Percentiles rank a stretch among this genome's conserved stretches.
Evolutionary conservation across 306 rosid genomes (phyloP).

Genomic region (Pyrus pyrifolia): DNA sequence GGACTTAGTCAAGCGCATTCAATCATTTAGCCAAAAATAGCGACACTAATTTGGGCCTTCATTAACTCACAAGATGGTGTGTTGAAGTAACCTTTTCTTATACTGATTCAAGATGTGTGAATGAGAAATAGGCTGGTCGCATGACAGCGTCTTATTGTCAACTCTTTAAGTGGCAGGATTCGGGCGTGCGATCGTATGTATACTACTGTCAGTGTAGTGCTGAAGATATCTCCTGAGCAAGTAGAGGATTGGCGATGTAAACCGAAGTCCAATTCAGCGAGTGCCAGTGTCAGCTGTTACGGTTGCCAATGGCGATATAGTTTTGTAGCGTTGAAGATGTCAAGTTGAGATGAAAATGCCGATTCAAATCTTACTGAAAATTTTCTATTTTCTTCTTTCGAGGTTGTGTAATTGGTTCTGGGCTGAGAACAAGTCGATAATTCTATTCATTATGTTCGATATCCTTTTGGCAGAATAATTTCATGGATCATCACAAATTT

Average conservation of each 20-base stretch:
- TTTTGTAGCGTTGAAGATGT: conserved; percentile 22
- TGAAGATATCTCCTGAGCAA: conserved; percentile 20
- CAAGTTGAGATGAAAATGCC: conserved; percentile 22
- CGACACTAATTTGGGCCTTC: conserved; percentile 24
- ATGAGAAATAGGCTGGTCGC: conserved; percentile 4
- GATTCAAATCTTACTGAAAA: conserved; percentile 27
- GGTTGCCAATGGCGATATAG: conserved; percentile 10
- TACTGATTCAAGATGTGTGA: background rate
- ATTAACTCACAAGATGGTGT: conserved; percentile 24
- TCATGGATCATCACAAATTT: conserved; percentile 40
- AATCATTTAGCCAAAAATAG: conserved; percentile 49
- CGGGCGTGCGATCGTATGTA: conserved; percentile 38
- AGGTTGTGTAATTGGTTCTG: conserved; percentile 43
- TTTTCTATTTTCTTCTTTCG: conserved; percentile 32
- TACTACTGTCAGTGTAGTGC: conserved; percentile 11
- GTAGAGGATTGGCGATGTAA: conserved; percentile 22
- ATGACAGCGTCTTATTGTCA: conserved; percentile 10
- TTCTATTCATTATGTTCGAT: conserved; percentile 57
- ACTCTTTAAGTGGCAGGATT: conserved; percentile 21
- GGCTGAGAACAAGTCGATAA: conserved; percentile 47
- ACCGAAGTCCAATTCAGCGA: conserved; percentile 29
- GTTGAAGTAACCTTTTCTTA: background rate
- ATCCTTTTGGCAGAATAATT: conserved; percentile 30
- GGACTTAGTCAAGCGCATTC: conserved; percentile 50
- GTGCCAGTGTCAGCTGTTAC: conserved; percentile 21